Percentiles rank a stretch among this genome's conserved stretches.
phyloP scores from a whole-genome alignment of 1,284 basidiomycete genomes.

The Cystobasidiaceae sp. region DNA sequence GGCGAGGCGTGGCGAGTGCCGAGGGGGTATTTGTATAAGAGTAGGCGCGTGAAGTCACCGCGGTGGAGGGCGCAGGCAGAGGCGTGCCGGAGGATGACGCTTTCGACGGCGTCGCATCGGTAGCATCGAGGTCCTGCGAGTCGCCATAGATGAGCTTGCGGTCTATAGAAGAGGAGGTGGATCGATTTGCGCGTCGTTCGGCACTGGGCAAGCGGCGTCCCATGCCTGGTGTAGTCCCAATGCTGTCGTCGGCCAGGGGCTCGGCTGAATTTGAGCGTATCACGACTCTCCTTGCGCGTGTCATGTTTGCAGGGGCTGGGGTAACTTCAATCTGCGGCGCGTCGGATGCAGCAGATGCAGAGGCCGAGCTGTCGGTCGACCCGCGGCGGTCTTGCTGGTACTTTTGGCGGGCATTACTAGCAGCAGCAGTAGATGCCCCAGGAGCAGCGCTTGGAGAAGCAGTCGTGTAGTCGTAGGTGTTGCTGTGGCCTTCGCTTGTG shows the following conservation, averaged over 20 bases:
- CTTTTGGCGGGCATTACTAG: not conserved
- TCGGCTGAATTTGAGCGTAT: not conserved
- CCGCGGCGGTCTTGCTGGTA: not conserved
- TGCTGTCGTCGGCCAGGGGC: not conserved
- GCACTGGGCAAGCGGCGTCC: constrained; percentile 10
- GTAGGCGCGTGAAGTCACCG: not conserved
- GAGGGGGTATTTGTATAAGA: not conserved
- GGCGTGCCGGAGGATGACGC: not conserved
- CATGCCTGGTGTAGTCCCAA: constrained; percentile 21
- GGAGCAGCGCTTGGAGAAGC: not conserved
- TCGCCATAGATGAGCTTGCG: not conserved
- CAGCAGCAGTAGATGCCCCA: not conserved
- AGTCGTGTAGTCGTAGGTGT: constrained; percentile 10
- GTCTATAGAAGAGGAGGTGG: not conserved
- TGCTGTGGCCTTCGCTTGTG: not conserved
- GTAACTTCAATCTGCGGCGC: constrained; percentile 7
- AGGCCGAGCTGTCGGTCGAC: not conserved
- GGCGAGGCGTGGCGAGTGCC: constrained; percentile 28
- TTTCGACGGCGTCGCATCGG: not conserved
- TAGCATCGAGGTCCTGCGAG: not conserved
- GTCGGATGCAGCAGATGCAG: constrained; percentile 1
- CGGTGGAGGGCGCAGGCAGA: constrained; percentile 2
- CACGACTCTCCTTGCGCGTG: not conserved
- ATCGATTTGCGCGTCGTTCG: not conserved
- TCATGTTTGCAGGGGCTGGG: constrained; percentile 1